Conservation (phyloP, 2,329 filamentous ascomycete genomes). For the Emericellopsis cladophorae region DNA sequence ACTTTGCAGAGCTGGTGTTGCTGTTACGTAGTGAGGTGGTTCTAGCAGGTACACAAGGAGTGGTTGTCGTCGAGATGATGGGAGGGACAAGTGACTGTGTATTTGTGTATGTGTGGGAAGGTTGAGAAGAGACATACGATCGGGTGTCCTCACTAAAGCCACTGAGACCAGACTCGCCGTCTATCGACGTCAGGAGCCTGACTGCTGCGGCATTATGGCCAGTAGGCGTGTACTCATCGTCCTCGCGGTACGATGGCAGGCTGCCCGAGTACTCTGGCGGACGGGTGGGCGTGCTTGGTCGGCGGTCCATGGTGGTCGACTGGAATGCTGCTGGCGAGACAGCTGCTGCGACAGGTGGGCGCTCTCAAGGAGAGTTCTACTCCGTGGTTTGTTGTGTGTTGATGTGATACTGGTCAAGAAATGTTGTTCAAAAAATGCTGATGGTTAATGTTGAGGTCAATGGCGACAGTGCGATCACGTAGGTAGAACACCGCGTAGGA, state of each 20-base stretch:
- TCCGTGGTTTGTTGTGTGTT: too few relatives aligned
- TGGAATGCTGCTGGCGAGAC: constrained; percentile 2
- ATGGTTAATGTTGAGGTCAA: too few relatives aligned
- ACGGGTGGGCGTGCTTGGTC: constrained; percentile 34
- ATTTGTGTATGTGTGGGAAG: constrained; percentile 1
- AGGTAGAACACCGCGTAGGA: too few relatives aligned
- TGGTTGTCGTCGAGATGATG: neutral
- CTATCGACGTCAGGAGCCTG: constrained; percentile 49
- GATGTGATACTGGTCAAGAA: too few relatives aligned
- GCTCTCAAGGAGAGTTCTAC: too few relatives aligned
- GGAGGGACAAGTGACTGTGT: neutral
- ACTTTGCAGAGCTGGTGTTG: constrained; percentile 29
- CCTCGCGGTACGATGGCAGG: constrained; percentile 43
- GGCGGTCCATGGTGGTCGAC: constrained; percentile 31
- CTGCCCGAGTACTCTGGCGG: constrained; percentile 41
- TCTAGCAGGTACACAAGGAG: neutral
- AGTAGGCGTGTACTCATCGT: constrained; percentile 24
- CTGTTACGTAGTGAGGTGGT: neutral
- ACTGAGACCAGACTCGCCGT: constrained; percentile 28
- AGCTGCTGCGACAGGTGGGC: too few relatives aligned
- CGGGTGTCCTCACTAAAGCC: constrained; percentile 18
- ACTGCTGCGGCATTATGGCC: constrained; percentile 39
- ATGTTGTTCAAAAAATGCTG: too few relatives aligned
- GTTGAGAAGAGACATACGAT: constrained; percentile 37
- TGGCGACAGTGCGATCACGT: too few relatives aligned